Base-by-base conservation (phyloP, 2,329 filamentous ascomycete genomes). In the Fusarium anguioides region DNA sequence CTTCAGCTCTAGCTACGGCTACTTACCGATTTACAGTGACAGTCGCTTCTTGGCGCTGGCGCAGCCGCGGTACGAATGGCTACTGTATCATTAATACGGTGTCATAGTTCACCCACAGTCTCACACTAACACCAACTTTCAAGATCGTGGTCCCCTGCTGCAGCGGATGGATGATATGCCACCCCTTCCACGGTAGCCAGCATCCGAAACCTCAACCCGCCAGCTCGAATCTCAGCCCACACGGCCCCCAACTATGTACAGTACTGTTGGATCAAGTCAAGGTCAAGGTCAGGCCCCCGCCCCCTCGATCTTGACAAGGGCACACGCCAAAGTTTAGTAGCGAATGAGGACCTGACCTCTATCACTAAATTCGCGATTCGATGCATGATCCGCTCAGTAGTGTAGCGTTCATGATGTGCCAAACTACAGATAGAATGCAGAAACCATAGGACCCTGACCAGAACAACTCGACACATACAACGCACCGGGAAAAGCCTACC, bases 191-290 rank as follows among this genome's bases (percentile, higher is more conserved):
- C 66, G 62, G 65, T 63, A 66, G 65, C 59, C 68, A 70, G 37
- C 46, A 60, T 53, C 58, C 64, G 56, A 70, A 60, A 68, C 70
- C n/a, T 29, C 27, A 29, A 29, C 27, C 66, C 70, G 59, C 42
- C 66, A 73, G 45, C 71, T 73, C 63, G 63, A 73, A 71, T 72
- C 71, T 73, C 69, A 73, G 71, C 66, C 71, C 71, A 73, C 63
- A 72, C 63, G 49, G 62, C 40, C 60, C 58, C 44, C 51, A 49
- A 42, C 8, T 31, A 35, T 9, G 27, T 29, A 29, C 11, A 12
- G 26, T 27, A 27, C 26, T 29, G 14, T 10, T 29, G 27, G 11
- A 29, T 12, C 27, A 29, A 29, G 27, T 9, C 11, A 29, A 29
- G 27, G 27, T 9, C 11, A 29, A 29, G 27, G 27, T 29, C 27